Percentiles rank a stretch among this genome's conserved stretches.
Evolutionary conservation across 1,284 basidiomycete species (phyloP).

Genomic region (Polyporus tsugae): DNA sequence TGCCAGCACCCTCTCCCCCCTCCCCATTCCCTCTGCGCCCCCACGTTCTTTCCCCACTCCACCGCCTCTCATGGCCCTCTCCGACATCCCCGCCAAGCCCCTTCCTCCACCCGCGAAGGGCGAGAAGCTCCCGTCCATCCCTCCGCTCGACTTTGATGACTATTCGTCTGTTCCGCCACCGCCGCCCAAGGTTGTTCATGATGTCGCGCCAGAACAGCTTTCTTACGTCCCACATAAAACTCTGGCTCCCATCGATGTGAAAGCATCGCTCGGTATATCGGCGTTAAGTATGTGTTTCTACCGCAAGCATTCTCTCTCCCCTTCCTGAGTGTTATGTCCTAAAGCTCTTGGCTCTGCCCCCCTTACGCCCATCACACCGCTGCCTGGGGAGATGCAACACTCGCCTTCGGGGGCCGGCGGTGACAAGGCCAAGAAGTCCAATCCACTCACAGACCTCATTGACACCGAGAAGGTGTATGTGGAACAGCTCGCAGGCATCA

Average conservation of each 20-base stretch:
- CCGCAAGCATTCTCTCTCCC: background rate
- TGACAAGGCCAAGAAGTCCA: constrained; percentile 68
- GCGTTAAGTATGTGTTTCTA: constrained; percentile 33
- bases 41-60: constrained; percentile 28
- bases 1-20: background rate
- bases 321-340: background rate
- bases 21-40: background rate
- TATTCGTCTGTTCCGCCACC: constrained; percentile 44
- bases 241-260: constrained; percentile 42
- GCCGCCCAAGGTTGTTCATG: constrained; percentile 45
- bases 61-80: constrained; percentile 27
- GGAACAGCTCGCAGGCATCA: constrained; percentile 90
- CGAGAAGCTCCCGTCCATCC: constrained; percentile 48
- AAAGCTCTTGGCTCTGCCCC: constrained; percentile 32
- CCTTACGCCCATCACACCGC: constrained; percentile 35
- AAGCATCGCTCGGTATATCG: constrained; percentile 41
- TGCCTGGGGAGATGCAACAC: constrained; percentile 35
- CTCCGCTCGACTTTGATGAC: constrained; percentile 40
- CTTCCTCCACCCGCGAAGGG: constrained; percentile 43
- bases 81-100: constrained; percentile 38
- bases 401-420: constrained; percentile 41
- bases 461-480: constrained; percentile 95
- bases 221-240: constrained; percentile 24
- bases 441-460: constrained; percentile 92
- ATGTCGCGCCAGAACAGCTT: constrained; percentile 26